Base-by-base conservation (phyloP, 305 asterid species). In the Withania somnifera region DNA sequence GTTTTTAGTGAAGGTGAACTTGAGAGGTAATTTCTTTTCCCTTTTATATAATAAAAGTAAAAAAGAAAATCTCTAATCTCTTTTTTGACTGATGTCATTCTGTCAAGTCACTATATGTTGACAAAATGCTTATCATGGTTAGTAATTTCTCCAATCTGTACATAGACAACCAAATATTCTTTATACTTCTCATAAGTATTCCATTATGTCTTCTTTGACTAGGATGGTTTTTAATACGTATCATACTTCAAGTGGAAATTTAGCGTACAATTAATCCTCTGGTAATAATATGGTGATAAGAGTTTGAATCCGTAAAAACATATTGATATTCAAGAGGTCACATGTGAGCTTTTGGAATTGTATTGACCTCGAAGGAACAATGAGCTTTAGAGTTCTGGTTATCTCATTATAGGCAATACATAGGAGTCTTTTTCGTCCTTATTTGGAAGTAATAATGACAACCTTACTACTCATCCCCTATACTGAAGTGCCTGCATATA, bases 1-100 rank as follows among this genome's bases (percentile, higher is more conserved):
- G 98, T 95, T 73, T 95, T 95, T 85, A 86, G 98, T 79, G 97
- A 94, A 94, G 99, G 99, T 81, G 98, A 95, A 91, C 99, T 95
- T 77, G 98, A 93, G 88, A 94, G 96, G 98, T 95, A 83, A 80
- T 50, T 73, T 51, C 42, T 17, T 19, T 24, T 75, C 26, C 9
- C 26, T 26, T 15, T 1, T 47, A 26, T 15, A 32, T 32, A 32
- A 32, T 0, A 47, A 2, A 50, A 47, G 40, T 24, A 45, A 14
- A 45, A 0, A 30, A 32, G 14, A 38, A 6, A 3, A 11, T 73
- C 60, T 51, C 79, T 51, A 15, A 22, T 24, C 0, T 26, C 20
- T 7, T 47, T 3, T n/a, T 15, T 4, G 42, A 51, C 80, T 17
- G 19, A 28, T 75, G 17, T 51, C 45, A 51, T 75, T 50, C n/a